Conservation (phyloP, 78 protist genomes). For the Dictyostelium discoideum region dicty_2.7 NC_007088.5:6664001-6664500, state of each 20-base stretch:
- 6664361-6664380: slow-evolving; percentile 94
- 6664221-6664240: slow-evolving; percentile 77
- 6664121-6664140: slow-evolving; percentile 91
- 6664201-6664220: slow-evolving; percentile 86
- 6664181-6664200: slow-evolving; percentile 52
- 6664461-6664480: slow-evolving; percentile 99
- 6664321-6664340: slow-evolving; percentile 95
- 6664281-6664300: slow-evolving; percentile 94
- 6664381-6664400: slow-evolving; percentile 96
- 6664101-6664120: slow-evolving; percentile 94
- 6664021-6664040: slow-evolving; percentile 98
- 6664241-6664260: slow-evolving; percentile 92
- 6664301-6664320: slow-evolving; percentile 92
- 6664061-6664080: slow-evolving; percentile 95
- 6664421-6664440: slow-evolving; percentile 94
- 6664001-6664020: slow-evolving; percentile 97
- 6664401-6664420: slow-evolving; percentile 99
- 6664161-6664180: slow-evolving; percentile 89
- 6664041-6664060: slow-evolving; percentile 96
- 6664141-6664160: slow-evolving; percentile 96
- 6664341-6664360: slow-evolving; percentile 96
- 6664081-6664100: slow-evolving; percentile 97
- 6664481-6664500: slow-evolving; percentile 99
- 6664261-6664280: slow-evolving; percentile 84
- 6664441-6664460: slow-evolving; percentile 97